Base-by-base conservation (phyloP, 1,139 yeast genomes). In the Scheffersomyces illinoinensis region DNA sequence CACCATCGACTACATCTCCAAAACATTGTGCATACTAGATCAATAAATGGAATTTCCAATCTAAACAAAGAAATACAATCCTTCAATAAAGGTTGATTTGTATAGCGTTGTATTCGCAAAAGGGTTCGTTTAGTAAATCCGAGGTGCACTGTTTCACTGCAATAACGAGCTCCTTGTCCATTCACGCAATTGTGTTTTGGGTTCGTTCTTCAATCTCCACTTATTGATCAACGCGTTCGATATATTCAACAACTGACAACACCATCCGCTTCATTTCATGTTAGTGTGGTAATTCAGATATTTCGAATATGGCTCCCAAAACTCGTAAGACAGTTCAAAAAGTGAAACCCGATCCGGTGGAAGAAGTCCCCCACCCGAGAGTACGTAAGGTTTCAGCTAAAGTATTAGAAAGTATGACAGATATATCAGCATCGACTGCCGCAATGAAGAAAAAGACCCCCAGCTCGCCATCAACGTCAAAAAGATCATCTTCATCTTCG, bases 301-400 rank as follows among this genome's bases (percentile, higher is more conserved):
- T 43, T 5, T 47, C 39, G 43, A 47, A 20, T 23, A 58, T 58
- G 60, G 59, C 54, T 8, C 60, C 60, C n/a, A 58, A 58, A 52
- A 56, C 60, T 23, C 53, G 60, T 19, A 58, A 58, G 26, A 33
- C 60, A 18, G 43, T 54, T 3, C 53, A 56, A 23, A 51, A 49
- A 12, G 23, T 39, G 33, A 33, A 24, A 18, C 23, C 24, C 8
- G 26, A 4, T 6, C 14, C 24, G 1, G 51, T 20, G 17, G 51
- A 48, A 48, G 51, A 48, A 7, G 51, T 48, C 8, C 51, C 51
- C n/a, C 10, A 21, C n/a, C 21, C 51, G 5, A 48, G 51, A 48
- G 24, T 24, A 4, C 21, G 53, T 20, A 50, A 53, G 48, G 24
- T 46, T 23, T 49, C 33, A 23, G 52, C 53, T 8, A 46, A 52